These are phyloP conservation scores for Gossypium gossypioides DNA, from an alignment of 441 rosid genomes.

Conservation along the genomic window DNA sequence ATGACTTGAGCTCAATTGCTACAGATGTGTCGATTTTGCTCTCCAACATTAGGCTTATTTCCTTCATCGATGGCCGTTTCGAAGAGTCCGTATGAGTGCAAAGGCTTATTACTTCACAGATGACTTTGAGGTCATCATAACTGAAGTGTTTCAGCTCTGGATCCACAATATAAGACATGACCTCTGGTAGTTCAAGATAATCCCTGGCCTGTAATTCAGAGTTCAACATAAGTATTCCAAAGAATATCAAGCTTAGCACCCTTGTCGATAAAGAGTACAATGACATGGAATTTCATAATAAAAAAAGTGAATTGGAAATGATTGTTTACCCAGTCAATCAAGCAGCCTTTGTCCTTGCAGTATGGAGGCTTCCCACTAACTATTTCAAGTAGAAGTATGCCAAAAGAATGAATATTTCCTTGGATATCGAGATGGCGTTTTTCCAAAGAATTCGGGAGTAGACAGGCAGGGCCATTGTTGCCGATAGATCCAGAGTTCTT, in stretches of 20 bases:
- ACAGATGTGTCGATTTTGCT: constrained; percentile 64
- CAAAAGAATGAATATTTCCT: constrained; percentile 77
- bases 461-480: constrained; percentile 66
- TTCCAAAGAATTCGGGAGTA: constrained; percentile 64
- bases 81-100: constrained; percentile 47
- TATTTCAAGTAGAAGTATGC: constrained; percentile 72
- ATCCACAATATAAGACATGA: constrained; percentile 75
- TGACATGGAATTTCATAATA: neutral
- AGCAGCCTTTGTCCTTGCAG: constrained; percentile 77
- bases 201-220: constrained; percentile 63
- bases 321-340: constrained; percentile 76
- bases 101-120: constrained; percentile 65
- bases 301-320: neutral
- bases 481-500: constrained; percentile 68
- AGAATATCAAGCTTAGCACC: neutral
- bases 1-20: constrained; percentile 64
- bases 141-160: constrained; percentile 80
- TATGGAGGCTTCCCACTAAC: constrained; percentile 83
- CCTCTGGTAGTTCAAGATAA: constrained; percentile 68
- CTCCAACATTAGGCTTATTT: constrained; percentile 50
- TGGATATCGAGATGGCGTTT: constrained; percentile 67
- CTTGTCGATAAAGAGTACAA: neutral
- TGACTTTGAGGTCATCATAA: constrained; percentile 59
- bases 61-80: constrained; percentile 59
- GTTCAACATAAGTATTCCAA: neutral